Evolutionary conservation across 805 yeast genomes (phyloP), one percentile per base, ranked within the genome.

Genomic region (Priceomyces carsonii): DNA sequence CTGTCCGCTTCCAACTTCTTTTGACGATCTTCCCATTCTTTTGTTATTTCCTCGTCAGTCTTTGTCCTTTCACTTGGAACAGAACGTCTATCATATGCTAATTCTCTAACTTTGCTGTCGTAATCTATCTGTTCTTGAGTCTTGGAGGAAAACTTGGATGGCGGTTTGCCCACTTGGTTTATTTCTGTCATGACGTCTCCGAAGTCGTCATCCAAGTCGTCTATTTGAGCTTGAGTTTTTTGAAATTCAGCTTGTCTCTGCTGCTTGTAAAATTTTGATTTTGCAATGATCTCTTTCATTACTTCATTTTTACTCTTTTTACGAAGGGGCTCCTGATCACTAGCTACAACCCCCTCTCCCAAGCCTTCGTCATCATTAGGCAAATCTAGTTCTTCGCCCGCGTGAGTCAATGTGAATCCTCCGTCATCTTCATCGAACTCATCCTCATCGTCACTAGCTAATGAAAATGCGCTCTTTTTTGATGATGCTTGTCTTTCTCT

Each of bases 211-310:
- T 85, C 91, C 44, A 85, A 69, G 44, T 79, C 85, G 50, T 68
- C 67, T 34, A 85, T 80, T 20, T 79, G 70, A 33, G 74, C 80
- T 51, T 78, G 81, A 9, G 77, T 62, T 51, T 74, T 67, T 37
- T 75, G 79, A 47, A 82, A 82, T 35, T 75, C 69, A 51, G 71
- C 62, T 59, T 85, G 91, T 57, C 93, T 77, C 57, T 84, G 85
- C 22, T 80, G 81, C 51, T 82, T 85, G 59, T 84, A 76, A 49
- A 75, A 80, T 51, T 85, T 85, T 12, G 93, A 82, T 59, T 85
- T 85, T 23, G 93, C 88, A 39, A 85, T 85, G 31, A 85, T 76
- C 55, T 85, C 95, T 46, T 82, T 77, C 95, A 85, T 85, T 24
- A 85, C 91, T 58, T 85, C 95, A 24, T 85, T 83, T 51, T 85